phyloP scores from a whole-genome alignment of 495 filamentous ascomycete species.

The Hypoxylon cercidicola region DNA sequence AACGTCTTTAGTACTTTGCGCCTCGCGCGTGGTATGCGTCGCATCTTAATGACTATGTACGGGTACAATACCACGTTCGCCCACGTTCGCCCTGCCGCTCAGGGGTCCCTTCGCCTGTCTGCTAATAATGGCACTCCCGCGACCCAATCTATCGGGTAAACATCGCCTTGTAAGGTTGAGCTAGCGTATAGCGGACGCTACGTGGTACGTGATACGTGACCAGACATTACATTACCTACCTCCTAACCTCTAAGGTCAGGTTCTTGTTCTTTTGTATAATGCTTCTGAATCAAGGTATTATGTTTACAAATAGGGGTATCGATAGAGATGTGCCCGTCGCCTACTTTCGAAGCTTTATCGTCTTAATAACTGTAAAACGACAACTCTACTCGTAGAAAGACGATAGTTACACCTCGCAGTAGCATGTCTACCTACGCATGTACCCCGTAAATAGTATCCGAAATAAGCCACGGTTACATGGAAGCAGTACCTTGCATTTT shows the following conservation, averaged over 20 bases:
- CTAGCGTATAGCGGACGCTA: constrained; percentile 13
- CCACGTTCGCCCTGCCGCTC: constrained; percentile 21
- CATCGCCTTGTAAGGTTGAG: constrained; percentile 34
- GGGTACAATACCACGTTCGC: constrained; percentile 18
- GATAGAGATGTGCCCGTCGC: no score
- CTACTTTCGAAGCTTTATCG: no score
- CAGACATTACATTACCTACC: no score
- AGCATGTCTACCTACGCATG: constrained; percentile 10
- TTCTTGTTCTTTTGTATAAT: no score
- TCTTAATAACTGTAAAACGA: no score
- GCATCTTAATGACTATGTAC: no score
- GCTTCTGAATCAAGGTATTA: no score
- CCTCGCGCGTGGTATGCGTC: no score
- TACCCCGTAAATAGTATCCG: constrained; percentile 39
- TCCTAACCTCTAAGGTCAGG: no score
- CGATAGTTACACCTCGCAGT: no score
- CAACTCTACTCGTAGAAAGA: no score
- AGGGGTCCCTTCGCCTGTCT: constrained; percentile 20
- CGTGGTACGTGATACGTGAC: constrained; percentile 6
- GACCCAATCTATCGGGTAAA: constrained; percentile 46
- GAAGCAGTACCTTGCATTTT: constrained; percentile 37
- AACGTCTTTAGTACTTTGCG: constrained; percentile 1
- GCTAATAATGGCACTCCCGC: constrained; percentile 48
- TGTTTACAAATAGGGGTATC: no score
- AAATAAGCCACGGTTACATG: constrained; percentile 37